Evolutionary conservation across 2,329 filamentous ascomycete species (phyloP).

Genomic region (Phaeosphaeria sp.): DNA sequence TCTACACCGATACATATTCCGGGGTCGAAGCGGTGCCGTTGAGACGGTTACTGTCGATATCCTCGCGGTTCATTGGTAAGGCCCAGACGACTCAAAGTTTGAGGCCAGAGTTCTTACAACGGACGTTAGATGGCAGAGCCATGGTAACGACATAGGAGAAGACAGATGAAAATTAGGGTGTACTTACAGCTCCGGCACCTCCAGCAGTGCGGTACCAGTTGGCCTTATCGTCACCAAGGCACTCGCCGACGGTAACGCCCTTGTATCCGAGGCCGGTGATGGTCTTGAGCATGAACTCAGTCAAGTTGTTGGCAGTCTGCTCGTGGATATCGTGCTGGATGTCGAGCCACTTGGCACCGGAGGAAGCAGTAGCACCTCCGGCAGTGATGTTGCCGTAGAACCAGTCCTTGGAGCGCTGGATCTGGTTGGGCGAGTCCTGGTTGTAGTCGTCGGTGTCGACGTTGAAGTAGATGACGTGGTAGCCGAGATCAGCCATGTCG

Average conservation of each 20-base stretch:
- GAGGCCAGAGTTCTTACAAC: slow-evolving; percentile 14
- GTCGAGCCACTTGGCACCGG: slow-evolving; percentile 53
- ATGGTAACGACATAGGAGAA: neutral
- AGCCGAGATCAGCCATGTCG: slow-evolving; percentile 56
- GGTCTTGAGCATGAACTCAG: slow-evolving; percentile 53
- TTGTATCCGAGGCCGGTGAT: slow-evolving; percentile 50
- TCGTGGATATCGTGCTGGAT: slow-evolving; percentile 61
- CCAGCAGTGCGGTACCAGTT: slow-evolving; percentile 58
- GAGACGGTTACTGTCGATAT: slow-evolving; percentile 3
- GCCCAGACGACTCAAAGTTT: slow-evolving; percentile 7
- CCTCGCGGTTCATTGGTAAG: slow-evolving; percentile 2
- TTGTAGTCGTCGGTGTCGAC: slow-evolving; percentile 72
- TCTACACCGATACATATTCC: slow-evolving; percentile 1
- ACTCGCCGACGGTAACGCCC: slow-evolving; percentile 57
- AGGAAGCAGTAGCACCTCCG: slow-evolving; percentile 27
- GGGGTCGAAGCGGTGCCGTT: slow-evolving; percentile 1
- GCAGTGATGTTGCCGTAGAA: slow-evolving; percentile 57
- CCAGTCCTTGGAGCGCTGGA: slow-evolving; percentile 61
- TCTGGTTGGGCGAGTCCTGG: slow-evolving; percentile 55
- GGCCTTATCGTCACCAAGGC: slow-evolving; percentile 51
- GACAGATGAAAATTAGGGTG: slow-evolving; percentile 11
- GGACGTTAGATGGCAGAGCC: slow-evolving; percentile 21
- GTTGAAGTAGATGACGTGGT: slow-evolving; percentile 68
- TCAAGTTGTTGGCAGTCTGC: slow-evolving; percentile 54
- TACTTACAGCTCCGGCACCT: slow-evolving; percentile 37